Percentiles rank a stretch among this genome's conserved stretches.
phyloP scores from a whole-genome alignment of 129 eudicot species.

The Silybum marianum region DNA sequence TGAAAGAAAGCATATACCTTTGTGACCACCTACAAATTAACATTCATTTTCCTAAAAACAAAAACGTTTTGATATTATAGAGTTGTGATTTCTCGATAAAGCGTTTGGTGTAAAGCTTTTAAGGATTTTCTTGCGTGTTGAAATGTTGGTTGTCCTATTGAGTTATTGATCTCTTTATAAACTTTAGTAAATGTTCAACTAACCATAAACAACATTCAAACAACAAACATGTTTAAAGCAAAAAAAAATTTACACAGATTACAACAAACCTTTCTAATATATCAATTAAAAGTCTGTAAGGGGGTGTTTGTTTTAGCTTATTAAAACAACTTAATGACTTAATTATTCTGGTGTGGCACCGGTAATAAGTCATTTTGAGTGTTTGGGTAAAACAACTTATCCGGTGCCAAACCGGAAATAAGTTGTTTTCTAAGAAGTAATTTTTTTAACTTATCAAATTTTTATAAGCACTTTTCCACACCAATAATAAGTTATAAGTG shows the following conservation, averaged over 20 bases:
- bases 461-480: too few species aligned
- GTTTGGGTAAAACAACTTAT: too few species aligned
- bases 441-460: too few species aligned
- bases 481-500: too few species aligned
- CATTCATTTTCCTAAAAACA: background rate
- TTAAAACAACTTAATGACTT: too few species aligned
- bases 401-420: too few species aligned
- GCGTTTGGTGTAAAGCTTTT: background rate
- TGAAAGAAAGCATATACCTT: background rate
- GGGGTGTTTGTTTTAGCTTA: too few species aligned
- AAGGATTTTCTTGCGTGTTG: background rate
- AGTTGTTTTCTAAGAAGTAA: too few species aligned
- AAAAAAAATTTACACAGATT: background rate
- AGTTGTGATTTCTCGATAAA: background rate
- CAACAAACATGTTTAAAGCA: background rate
- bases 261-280: background rate
- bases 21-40: conserved; percentile 27
- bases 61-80: background rate
- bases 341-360: too few species aligned
- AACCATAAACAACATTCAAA: background rate
- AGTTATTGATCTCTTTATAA: background rate
- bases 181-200: background rate
- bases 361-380: too few species aligned
- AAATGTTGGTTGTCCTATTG: background rate
- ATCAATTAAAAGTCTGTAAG: background rate